These are phyloP conservation scores for Cyclotella baltica DNA, from an alignment of 108 stramenopile species.

Conservation along the genomic window DNA sequence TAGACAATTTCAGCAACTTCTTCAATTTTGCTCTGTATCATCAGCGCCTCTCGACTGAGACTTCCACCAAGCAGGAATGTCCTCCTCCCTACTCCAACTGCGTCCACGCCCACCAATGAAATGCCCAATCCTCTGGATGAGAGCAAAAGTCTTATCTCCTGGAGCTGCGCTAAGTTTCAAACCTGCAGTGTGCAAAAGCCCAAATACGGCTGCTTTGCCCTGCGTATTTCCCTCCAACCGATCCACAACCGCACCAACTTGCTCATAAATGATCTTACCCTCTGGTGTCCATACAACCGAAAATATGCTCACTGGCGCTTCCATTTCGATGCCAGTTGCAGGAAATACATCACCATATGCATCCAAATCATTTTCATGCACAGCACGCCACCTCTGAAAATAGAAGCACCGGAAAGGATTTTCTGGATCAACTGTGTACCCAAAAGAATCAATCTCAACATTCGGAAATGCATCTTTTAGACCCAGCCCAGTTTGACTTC, in stretches of 20 bases:
- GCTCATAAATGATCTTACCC: slow-evolving; percentile 35
- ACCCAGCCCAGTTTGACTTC: slow-evolving; percentile 35
- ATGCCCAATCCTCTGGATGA: slow-evolving; percentile 30
- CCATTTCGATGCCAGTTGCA: slow-evolving; percentile 33
- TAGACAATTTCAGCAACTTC: neutral
- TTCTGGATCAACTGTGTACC: slow-evolving; percentile 61
- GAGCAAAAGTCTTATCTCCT: slow-evolving; percentile 9
- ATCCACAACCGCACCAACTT: slow-evolving; percentile 57
- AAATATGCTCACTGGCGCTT: slow-evolving; percentile 51
- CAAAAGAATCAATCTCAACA: slow-evolving; percentile 57
- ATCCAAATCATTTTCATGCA: slow-evolving; percentile 8
- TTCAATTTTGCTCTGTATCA: too few relatives aligned
- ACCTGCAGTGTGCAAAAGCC: slow-evolving; percentile 52
- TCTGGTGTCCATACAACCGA: slow-evolving; percentile 51
- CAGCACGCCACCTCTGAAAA: slow-evolving; percentile 49
- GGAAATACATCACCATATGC: slow-evolving; percentile 9
- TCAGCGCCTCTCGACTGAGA: slow-evolving; percentile 61
- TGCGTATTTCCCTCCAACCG: slow-evolving; percentile 58
- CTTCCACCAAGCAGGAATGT: slow-evolving; percentile 72
- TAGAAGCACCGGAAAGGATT: slow-evolving; percentile 61
- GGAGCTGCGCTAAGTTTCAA: slow-evolving; percentile 17
- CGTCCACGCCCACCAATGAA: slow-evolving; percentile 41
- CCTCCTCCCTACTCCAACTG: slow-evolving; percentile 49
- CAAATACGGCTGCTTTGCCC: slow-evolving; percentile 52
- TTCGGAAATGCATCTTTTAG: slow-evolving; percentile 64